Evolutionary conservation across 208 protist species (phyloP), one percentile per base, ranked within the genome.

Genomic region (Eutreptiella sp.): DNA sequence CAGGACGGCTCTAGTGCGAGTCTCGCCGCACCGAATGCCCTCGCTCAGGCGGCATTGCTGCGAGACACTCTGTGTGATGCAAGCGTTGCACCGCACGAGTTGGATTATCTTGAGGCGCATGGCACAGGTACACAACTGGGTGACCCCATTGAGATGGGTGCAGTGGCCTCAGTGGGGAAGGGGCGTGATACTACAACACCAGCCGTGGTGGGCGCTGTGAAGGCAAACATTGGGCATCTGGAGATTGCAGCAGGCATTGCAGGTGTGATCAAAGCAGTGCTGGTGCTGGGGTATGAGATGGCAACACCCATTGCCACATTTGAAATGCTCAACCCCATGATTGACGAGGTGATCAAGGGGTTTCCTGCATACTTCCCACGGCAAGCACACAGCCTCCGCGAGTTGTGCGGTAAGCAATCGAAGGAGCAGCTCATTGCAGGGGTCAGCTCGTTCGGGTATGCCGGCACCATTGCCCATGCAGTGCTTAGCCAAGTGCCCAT

Each of bases 41-140:
- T 50, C n/a, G 63, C 74, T 4, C 72, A 78, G 43, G 4, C 73
- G n/a, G 11, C 34, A 3, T 27, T 81, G 2, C 52, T 79, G 2
- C 29, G 24, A 9, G 31, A 21, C 23, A 38, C 75, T 9, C 69
- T 46, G 4, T n/a, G 33, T 14, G 38, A 21, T 27, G 29, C 28
- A 28, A 38, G 61, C 11, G 4, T 78, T 1, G 14, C 4, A 28
- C 58, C 68, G 23, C 4, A 9, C 1, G 57, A 80, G 4, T 45
- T 81, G 31, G 2, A 46, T 2, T 81, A 72, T 60, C 23, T 81
- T 3, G 75, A 81, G 33, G 45, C 38, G 7, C 75, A 81, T 35
- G 75, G 76, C 9, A 81, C 75, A 14, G 77, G 75, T 14, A 81
- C 75, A 2, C 1, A n/a, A 0, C 27, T 72, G n/a, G 75, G 75